Evolutionary conservation across 345 rosid genomes (phyloP).

Genomic region (Viola odorata): DNA sequence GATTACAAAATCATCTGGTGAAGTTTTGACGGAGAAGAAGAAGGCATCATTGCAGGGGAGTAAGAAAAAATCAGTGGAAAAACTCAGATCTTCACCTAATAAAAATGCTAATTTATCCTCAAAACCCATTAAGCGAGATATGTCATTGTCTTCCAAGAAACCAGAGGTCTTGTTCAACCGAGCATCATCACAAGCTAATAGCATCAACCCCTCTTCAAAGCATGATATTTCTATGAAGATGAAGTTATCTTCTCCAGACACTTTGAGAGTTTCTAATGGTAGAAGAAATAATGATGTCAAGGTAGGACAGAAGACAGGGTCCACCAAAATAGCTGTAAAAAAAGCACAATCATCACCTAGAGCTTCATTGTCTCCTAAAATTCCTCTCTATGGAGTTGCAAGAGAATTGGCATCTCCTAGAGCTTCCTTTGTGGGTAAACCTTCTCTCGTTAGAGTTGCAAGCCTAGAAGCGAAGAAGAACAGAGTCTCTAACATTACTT

Average conservation of each 20-base stretch:
- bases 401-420: slow-evolving; percentile 18
- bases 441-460: slow-evolving; percentile 23
- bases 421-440: slow-evolving; percentile 24
- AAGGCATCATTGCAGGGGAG: not conserved
- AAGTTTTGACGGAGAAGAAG: slow-evolving; percentile 1
- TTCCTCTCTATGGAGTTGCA: slow-evolving; percentile 1
- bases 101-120: slow-evolving; percentile 1
- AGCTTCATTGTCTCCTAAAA: slow-evolving; percentile 14
- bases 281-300: slow-evolving; percentile 25
- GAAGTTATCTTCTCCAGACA: slow-evolving; percentile 23
- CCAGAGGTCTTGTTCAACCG: slow-evolving; percentile 18
- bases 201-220: slow-evolving; percentile 25
- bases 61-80: slow-evolving; percentile 5
- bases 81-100: slow-evolving; percentile 11
- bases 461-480: slow-evolving; percentile 34
- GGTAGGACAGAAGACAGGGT: slow-evolving; percentile 21
- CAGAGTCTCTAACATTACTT: slow-evolving; percentile 23
- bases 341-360: slow-evolving; percentile 16
- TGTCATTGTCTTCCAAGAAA: slow-evolving; percentile 21
- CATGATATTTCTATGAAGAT: slow-evolving; percentile 30
- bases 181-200: slow-evolving; percentile 30
- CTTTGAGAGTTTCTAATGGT: slow-evolving; percentile 25
- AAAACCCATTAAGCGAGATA: slow-evolving; percentile 19
- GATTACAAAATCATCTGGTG: slow-evolving; percentile 5
- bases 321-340: slow-evolving; percentile 27